phyloP scores from a whole-genome alignment of 495 filamentous ascomycete genomes.

The Neurospora tetrasperma region DNA sequence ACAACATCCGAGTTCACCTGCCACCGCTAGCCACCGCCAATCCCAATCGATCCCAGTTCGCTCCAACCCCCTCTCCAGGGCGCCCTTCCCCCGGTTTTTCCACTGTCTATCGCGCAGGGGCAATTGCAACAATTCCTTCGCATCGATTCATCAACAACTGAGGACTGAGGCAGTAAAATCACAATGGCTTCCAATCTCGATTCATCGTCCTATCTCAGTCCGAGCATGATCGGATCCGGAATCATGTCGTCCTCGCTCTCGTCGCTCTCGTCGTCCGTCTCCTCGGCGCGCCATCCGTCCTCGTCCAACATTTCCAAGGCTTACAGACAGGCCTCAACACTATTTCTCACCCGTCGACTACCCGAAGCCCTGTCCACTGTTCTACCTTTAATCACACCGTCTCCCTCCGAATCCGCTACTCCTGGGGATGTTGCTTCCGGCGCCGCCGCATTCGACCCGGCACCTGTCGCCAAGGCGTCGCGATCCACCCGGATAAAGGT shows the following conservation, averaged over 20 bases:
- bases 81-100: not conserved
- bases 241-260: slow-evolving; percentile 38
- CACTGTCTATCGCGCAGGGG: not conserved
- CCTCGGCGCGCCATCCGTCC: slow-evolving; percentile 45
- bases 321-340: slow-evolving; percentile 80
- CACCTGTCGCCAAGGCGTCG: slow-evolving; percentile 64
- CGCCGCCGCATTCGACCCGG: slow-evolving; percentile 31
- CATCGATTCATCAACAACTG: not conserved
- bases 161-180: not conserved
- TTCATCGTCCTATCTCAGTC: slow-evolving; percentile 1
- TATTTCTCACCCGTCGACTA: slow-evolving; percentile 86
- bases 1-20: not conserved
- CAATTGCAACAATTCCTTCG: not conserved
- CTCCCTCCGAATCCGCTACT: slow-evolving; percentile 9
- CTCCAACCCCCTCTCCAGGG: not conserved
- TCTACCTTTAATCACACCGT: slow-evolving; percentile 60
- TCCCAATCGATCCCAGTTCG: not conserved
- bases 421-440: slow-evolving; percentile 20
- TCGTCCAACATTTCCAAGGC: slow-evolving; percentile 64
- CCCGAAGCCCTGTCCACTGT: slow-evolving; percentile 78
- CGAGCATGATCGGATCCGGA: slow-evolving; percentile 12
- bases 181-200: not conserved
- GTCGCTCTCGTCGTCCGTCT: slow-evolving; percentile 31
- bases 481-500: slow-evolving; percentile 79
- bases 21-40: not conserved